These are phyloP conservation scores for Fomitopsis pinicola DNA, from an alignment of 1,284 basidiomycete genomes.

Conservation along the genomic window DNA sequence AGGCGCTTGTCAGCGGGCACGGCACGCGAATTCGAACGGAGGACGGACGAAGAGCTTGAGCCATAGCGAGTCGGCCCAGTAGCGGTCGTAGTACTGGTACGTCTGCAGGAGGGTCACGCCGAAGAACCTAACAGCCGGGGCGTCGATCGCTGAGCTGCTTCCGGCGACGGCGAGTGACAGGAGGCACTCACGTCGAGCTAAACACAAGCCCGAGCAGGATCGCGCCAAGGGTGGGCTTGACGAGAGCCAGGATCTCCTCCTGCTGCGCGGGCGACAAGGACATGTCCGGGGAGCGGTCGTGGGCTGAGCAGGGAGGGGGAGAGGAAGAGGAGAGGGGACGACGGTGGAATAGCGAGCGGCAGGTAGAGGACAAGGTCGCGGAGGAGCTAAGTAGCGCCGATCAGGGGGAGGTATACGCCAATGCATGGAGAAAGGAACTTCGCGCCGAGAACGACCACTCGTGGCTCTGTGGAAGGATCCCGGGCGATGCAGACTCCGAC, in stretches of 20 bases:
- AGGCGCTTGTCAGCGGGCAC: not conserved
- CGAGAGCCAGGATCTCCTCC: not conserved
- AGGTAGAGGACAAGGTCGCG: not conserved
- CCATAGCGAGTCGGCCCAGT: not conserved
- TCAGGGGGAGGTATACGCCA: not conserved
- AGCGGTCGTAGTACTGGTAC: conserved; percentile 8
- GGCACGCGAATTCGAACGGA: not conserved
- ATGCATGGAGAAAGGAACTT: no score
- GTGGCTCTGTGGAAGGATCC: no score
- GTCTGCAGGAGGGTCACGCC: conserved; percentile 6
- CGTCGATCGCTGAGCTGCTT: not conserved
- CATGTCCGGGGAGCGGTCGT: not conserved
- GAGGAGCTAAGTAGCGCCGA: not conserved
- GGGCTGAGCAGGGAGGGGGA: not conserved
- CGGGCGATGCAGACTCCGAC: no score
- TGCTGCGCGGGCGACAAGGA: not conserved
- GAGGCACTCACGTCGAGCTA: conserved; percentile 1
- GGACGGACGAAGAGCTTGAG: conserved; percentile 5
- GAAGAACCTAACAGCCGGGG: not conserved
- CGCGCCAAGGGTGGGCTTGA: conserved; percentile 4
- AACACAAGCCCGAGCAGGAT: conserved; percentile 2
- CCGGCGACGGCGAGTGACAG: not conserved
- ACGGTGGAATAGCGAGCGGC: not conserved
- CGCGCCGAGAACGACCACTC: no score
- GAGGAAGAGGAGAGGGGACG: not conserved